phyloP scores from a whole-genome alignment of 257 asterid genomes.

The Solanum corneliomulleri region DNA sequence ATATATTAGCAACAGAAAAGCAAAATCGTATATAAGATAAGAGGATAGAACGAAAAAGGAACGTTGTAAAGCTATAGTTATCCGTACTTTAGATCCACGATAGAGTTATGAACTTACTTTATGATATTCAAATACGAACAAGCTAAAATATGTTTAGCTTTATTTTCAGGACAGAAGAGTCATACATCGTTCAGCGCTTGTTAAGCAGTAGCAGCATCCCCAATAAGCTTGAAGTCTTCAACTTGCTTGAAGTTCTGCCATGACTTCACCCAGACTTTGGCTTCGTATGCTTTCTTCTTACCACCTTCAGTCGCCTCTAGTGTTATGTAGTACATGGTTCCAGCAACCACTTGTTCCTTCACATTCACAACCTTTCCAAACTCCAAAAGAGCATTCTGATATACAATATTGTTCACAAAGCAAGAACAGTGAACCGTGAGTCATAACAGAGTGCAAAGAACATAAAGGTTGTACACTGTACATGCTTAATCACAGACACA shows the following conservation, averaged over 20 bases:
- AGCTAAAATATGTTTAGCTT: background rate
- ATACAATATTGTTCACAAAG: background rate
- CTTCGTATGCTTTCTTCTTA: slow-evolving; percentile 58
- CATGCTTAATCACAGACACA: background rate
- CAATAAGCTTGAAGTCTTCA: slow-evolving; percentile 60
- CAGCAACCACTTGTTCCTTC: slow-evolving; percentile 71
- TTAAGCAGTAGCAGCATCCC: slow-evolving; percentile 15
- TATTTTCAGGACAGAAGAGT: background rate
- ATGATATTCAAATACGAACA: background rate
- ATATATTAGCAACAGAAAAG: background rate
- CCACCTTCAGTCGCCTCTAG: slow-evolving; percentile 64
- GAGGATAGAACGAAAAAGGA: background rate
- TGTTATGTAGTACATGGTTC: slow-evolving; percentile 64
- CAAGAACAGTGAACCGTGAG: too few relatives aligned
- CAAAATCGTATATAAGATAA: background rate
- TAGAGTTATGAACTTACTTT: background rate
- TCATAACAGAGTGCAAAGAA: background rate
- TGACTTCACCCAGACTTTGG: slow-evolving; percentile 90
- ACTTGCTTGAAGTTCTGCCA: slow-evolving; percentile 82
- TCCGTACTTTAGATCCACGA: background rate
- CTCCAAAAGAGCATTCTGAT: slow-evolving; percentile 58
- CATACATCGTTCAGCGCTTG: background rate
- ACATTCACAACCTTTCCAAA: slow-evolving; percentile 65
- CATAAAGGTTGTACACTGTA: background rate
- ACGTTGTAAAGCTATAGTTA: background rate